Evolutionary conservation across 257 asterid species (phyloP).

Genomic region (Plantago major): DNA sequence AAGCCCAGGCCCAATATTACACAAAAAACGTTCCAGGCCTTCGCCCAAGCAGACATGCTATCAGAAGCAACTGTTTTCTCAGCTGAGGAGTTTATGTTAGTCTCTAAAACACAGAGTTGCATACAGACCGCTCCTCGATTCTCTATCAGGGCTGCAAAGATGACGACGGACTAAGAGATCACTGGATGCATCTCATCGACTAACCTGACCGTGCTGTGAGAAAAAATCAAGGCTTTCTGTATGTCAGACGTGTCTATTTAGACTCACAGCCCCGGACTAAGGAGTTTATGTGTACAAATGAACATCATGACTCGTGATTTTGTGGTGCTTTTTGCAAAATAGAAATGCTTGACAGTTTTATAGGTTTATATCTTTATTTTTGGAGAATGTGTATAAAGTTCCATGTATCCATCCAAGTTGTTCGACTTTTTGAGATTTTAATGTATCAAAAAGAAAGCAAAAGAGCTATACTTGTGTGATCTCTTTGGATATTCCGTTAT

Average conservation of each 20-base stretch:
- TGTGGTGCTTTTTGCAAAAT: background rate
- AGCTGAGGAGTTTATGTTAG: slow-evolving; percentile 22
- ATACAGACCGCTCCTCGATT: slow-evolving; percentile 30
- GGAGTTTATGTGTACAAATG: slow-evolving; percentile 1
- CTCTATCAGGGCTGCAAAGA: slow-evolving; percentile 16
- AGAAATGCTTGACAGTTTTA: background rate
- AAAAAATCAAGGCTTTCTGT: background rate
- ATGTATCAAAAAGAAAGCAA: slow-evolving; percentile 5
- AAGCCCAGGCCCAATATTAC: slow-evolving; percentile 18
- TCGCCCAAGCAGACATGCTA: background rate
- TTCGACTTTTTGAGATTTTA: slow-evolving; percentile 3
- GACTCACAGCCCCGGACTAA: background rate
- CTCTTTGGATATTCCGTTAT: no score
- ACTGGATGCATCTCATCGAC: slow-evolving; percentile 2
- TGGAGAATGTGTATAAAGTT: background rate
- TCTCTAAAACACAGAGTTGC: slow-evolving; percentile 33
- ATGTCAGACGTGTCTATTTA: slow-evolving; percentile 3
- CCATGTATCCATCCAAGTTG: background rate
- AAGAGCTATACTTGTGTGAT: background rate
- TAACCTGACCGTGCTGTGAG: slow-evolving; percentile 6
- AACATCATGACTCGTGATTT: slow-evolving; percentile 2
- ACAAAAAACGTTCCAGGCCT: slow-evolving; percentile 2
- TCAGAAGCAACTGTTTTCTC: slow-evolving; percentile 10
- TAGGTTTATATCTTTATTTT: background rate
- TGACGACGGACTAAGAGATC: slow-evolving; percentile 13